Percentiles rank a stretch among this genome's conserved stretches.
Evolutionary conservation across 495 filamentous ascomycete genomes (phyloP).

Genomic region (Talaromyces borbonicus): DNA sequence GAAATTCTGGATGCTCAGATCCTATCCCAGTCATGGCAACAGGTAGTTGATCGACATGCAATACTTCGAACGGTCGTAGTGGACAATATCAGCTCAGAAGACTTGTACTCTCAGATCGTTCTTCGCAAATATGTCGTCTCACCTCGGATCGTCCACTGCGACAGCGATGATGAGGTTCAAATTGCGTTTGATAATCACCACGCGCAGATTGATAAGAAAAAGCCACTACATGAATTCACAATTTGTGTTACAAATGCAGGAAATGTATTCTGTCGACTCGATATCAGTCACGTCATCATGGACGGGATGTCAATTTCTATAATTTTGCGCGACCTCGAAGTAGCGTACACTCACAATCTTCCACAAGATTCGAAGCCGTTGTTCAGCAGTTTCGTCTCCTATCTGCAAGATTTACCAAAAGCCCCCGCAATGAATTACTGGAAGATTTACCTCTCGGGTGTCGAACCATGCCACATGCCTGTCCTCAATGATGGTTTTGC

Average conservation of each 20-base stretch:
- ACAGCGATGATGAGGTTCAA: constrained; percentile 21
- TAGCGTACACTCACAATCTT: constrained; percentile 35
- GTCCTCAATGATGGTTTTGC: constrained; percentile 24
- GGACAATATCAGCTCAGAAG: constrained; percentile 33
- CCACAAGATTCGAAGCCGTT: constrained; percentile 26
- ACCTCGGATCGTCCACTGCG: constrained; percentile 26
- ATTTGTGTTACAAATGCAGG: constrained; percentile 32
- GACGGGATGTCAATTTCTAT: constrained; percentile 41
- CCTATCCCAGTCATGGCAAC: constrained; percentile 37
- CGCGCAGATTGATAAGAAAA: constrained; percentile 25
- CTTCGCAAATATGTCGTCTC: constrained; percentile 28
- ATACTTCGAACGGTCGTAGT: constrained; percentile 44
- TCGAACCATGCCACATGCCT: constrained; percentile 46
- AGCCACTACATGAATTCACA: constrained; percentile 36
- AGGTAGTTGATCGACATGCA: constrained; percentile 38
- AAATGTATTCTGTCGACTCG: constrained; percentile 40
- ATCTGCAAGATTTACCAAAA: constrained; percentile 27
- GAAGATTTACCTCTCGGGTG: constrained; percentile 36
- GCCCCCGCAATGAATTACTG: constrained; percentile 41
- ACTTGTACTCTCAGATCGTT: constrained; percentile 41
- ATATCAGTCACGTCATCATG: constrained; percentile 47
- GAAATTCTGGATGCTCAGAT: constrained; percentile 23
- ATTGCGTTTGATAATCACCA: constrained; percentile 23
- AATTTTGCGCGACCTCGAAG: constrained; percentile 36
- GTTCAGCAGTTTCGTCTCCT: constrained; percentile 46